Percentiles rank a stretch among this genome's conserved stretches.
Conservation (phyloP, 495 filamentous ascomycete genomes). For the Lentithecium fluviatile region DNA sequence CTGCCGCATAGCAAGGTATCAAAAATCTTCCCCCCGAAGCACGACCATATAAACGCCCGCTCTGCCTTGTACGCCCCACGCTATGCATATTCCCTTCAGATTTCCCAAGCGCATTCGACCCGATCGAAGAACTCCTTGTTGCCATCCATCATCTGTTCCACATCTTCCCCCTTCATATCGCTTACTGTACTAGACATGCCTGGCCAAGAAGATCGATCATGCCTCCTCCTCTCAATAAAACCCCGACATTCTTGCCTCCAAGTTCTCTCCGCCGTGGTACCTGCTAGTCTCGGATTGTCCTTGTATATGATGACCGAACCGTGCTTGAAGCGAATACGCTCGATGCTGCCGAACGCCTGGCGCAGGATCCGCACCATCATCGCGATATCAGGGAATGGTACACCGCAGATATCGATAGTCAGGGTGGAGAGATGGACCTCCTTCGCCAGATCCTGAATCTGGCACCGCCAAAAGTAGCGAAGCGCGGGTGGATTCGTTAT, state of each 20-base stretch:
- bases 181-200: not conserved
- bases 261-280: not conserved
- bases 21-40: too few relatives aligned
- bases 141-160: not conserved
- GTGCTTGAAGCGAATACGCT: not conserved
- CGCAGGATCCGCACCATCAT: slow-evolving; percentile 12
- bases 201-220: not conserved
- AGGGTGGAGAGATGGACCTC: slow-evolving; percentile 17
- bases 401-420: slow-evolving; percentile 9
- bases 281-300: not conserved
- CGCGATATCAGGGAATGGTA: slow-evolving; percentile 1
- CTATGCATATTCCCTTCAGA: too few relatives aligned
- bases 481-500: not conserved
- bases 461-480: slow-evolving; percentile 25
- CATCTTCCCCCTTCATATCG: not conserved
- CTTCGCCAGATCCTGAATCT: slow-evolving; percentile 12
- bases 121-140: slow-evolving; percentile 7
- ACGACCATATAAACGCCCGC: too few relatives aligned
- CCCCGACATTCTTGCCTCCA: slow-evolving; percentile 7
- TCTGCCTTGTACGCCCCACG: too few relatives aligned
- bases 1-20: too few relatives aligned
- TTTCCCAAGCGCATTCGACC: too few relatives aligned
- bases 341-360: slow-evolving; percentile 2
- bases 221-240: not conserved
- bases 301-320: not conserved